phyloP scores from a whole-genome alignment of 1,284 basidiomycete species.

The Boletus albobrunnescens region DNA sequence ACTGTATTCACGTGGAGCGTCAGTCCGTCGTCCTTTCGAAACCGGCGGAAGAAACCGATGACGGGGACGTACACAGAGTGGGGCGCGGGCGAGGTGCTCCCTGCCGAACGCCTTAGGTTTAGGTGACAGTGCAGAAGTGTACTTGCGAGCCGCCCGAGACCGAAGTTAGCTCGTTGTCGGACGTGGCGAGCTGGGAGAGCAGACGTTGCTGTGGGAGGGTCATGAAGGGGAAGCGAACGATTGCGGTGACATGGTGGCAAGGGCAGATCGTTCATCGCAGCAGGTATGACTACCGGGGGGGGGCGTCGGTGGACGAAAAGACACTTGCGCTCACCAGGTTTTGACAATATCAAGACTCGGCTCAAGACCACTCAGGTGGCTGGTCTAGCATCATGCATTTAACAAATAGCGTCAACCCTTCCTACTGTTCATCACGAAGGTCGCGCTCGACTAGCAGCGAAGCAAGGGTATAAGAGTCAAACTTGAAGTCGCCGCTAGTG shows the following conservation, averaged over 20 bases:
- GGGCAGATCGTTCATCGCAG: background rate
- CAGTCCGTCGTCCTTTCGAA: too few relatives aligned
- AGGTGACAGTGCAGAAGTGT: constrained; percentile 12
- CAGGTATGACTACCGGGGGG: background rate
- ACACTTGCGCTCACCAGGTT: too few relatives aligned
- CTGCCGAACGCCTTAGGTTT: constrained; percentile 30
- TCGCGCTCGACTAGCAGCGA: too few relatives aligned
- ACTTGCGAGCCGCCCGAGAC: constrained; percentile 30
- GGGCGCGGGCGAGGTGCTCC: constrained; percentile 32
- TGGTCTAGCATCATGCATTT: too few relatives aligned
- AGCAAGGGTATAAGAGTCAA: too few relatives aligned
- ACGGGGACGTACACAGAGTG: constrained; percentile 15
- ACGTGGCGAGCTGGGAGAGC: constrained; percentile 30
- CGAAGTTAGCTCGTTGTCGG: constrained; percentile 33
- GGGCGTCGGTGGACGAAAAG: too few relatives aligned
- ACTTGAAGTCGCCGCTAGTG: too few relatives aligned
- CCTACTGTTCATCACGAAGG: too few relatives aligned
- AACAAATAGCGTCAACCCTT: too few relatives aligned
- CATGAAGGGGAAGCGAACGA: background rate
- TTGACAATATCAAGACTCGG: too few relatives aligned
- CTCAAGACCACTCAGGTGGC: too few relatives aligned
- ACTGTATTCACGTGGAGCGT: too few relatives aligned
- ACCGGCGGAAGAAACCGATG: background rate
- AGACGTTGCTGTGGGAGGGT: constrained; percentile 27
- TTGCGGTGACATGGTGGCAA: constrained; percentile 3